phyloP scores from a whole-genome alignment of 306 rosid species.

The Cicer pinnatifidum region DNA sequence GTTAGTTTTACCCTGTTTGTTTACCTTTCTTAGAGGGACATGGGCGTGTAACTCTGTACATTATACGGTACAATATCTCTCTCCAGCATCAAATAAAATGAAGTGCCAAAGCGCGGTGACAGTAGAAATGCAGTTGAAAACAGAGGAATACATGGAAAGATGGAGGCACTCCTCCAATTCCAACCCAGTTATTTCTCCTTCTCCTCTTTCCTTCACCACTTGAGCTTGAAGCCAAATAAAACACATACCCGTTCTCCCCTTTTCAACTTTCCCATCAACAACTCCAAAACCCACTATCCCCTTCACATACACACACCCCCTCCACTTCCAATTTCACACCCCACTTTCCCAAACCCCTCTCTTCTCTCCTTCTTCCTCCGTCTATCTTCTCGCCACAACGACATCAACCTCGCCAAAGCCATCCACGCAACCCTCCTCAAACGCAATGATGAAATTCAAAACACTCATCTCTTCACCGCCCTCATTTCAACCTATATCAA shows the following conservation, averaged over 20 bases:
- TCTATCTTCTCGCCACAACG: constrained; percentile 51
- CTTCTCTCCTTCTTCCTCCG: constrained; percentile 56
- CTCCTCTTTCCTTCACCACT: neutral
- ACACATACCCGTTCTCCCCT: neutral
- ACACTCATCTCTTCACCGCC: constrained; percentile 55
- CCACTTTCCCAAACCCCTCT: constrained; percentile 1
- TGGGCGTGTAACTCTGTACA: no score
- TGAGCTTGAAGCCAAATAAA: constrained; percentile 16
- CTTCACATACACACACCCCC: constrained; percentile 13
- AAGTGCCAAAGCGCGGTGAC: neutral
- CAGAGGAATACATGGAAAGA: constrained; percentile 6
- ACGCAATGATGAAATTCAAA: constrained; percentile 39
- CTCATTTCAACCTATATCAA: constrained; percentile 65
- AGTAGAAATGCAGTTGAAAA: neutral
- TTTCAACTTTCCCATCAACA: constrained; percentile 1
- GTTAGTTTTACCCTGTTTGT: no score
- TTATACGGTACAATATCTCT: neutral
- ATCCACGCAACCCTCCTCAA: constrained; percentile 65
- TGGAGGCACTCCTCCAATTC: constrained; percentile 41
- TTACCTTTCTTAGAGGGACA: no score
- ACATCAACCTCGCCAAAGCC: constrained; percentile 57
- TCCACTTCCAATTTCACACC: neutral
- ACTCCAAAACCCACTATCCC: constrained; percentile 15
- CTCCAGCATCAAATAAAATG: neutral
- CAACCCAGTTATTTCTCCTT: constrained; percentile 18